Percentiles rank a stretch among this genome's conserved stretches.
These are phyloP conservation scores for Zarea fungicola DNA, from an alignment of 2,329 filamentous ascomycete species.

Conservation along the genomic window DNA sequence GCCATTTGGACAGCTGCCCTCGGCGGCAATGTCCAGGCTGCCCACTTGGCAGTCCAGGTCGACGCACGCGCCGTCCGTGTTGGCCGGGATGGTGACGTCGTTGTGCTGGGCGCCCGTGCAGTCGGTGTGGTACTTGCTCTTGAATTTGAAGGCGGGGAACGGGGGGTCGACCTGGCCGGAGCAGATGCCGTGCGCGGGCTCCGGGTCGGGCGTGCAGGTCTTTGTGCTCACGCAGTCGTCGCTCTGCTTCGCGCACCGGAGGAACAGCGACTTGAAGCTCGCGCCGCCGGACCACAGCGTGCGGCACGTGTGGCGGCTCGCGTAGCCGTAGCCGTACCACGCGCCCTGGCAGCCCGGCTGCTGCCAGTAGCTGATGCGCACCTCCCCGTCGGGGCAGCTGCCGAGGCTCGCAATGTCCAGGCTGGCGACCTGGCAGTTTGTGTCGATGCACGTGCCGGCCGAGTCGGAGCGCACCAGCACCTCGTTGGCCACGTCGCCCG, in stretches of 20 bases:
- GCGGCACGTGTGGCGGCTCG: not conserved
- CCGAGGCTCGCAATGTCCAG: not conserved
- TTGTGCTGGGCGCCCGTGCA: constrained; percentile 11
- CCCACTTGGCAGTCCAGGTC: constrained; percentile 10
- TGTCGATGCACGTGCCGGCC: not conserved
- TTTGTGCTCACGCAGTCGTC: constrained; percentile 1
- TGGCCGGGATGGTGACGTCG: not conserved
- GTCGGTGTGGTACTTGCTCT: constrained; percentile 8
- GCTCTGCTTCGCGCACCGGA: not conserved
- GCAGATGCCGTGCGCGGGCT: not conserved
- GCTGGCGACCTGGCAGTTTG: not conserved
- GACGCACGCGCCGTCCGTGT: constrained; percentile 6
- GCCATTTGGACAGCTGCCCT: constrained; percentile 1
- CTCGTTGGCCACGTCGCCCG: not conserved
- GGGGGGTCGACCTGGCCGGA: not conserved
- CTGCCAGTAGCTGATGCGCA: constrained; percentile 5
- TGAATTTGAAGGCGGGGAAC: constrained; percentile 1
- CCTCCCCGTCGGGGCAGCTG: not conserved
- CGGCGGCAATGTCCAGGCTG: constrained; percentile 1
- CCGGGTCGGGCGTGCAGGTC: not conserved
- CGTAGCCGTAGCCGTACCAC: constrained; percentile 6
- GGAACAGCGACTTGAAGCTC: not conserved
- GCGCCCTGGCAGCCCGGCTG: not conserved
- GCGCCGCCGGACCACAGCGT: not conserved
- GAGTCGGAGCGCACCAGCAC: not conserved